Conservation (phyloP, 768 basidiomycete genomes). For the Mycena leptocephala region DNA sequence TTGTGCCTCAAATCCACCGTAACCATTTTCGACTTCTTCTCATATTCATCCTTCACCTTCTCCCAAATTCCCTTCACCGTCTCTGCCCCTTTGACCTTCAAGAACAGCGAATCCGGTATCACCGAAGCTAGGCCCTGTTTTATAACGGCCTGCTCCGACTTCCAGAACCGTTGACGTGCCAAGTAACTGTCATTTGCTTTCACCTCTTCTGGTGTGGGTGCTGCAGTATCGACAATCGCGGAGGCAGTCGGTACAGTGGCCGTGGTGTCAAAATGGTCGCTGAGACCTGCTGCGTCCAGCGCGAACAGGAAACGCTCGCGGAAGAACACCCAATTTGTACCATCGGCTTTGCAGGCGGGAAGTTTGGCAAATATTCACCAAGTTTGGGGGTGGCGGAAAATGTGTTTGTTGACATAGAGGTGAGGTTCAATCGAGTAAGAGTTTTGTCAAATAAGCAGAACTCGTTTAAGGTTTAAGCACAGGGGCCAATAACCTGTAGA, state of each 20-base stretch:
- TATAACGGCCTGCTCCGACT: slow-evolving; percentile 35
- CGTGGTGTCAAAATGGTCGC: slow-evolving; percentile 1
- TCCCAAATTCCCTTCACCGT: slow-evolving; percentile 16
- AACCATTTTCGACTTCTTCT: slow-evolving; percentile 40
- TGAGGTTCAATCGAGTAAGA: background rate
- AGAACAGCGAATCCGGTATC: slow-evolving; percentile 41
- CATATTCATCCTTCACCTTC: slow-evolving; percentile 35
- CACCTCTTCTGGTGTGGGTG: background rate
- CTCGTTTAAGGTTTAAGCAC: background rate
- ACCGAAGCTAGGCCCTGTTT: slow-evolving; percentile 40
- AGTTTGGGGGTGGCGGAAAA: slow-evolving; percentile 23
- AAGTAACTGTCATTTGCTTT: background rate
- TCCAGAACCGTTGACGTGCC: slow-evolving; percentile 20
- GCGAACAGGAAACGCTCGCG: slow-evolving; percentile 14
- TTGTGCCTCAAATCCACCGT: slow-evolving; percentile 37
- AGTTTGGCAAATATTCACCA: slow-evolving; percentile 24
- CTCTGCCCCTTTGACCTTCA: slow-evolving; percentile 35
- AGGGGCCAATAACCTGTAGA: slow-evolving; percentile 14
- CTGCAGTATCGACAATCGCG: background rate
- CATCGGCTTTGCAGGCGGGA: slow-evolving; percentile 13
- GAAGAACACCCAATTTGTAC: slow-evolving; percentile 11
- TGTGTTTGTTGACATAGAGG: slow-evolving; percentile 22
- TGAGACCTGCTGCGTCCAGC: background rate
- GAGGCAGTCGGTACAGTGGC: background rate
- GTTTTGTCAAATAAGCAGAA: no score